A percentile compares a stretch with the other conserved stretches of the same genome.
These are phyloP conservation scores for Starmerella cellae DNA, from an alignment of 805 yeast genomes.

Conservation along the genomic window DNA sequence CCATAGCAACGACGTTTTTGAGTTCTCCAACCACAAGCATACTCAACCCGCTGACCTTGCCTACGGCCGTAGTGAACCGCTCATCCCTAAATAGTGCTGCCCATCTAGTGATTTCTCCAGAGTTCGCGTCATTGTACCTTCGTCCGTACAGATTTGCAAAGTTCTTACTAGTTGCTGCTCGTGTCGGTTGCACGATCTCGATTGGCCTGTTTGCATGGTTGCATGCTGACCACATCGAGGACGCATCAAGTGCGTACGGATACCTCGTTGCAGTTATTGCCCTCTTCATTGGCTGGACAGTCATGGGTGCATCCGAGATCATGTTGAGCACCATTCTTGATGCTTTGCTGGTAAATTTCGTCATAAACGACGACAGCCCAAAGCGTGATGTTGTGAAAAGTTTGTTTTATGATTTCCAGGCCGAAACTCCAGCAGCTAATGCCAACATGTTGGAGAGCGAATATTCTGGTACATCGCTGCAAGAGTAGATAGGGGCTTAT, in stretches of 20 bases:
- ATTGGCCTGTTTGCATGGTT: constrained; percentile 32
- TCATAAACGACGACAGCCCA: constrained; percentile 24
- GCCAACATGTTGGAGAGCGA: background rate
- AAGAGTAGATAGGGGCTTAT: too few relatives aligned
- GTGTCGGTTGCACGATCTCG: constrained; percentile 27
- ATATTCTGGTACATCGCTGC: background rate
- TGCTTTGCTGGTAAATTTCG: constrained; percentile 28
- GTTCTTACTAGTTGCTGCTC: constrained; percentile 28
- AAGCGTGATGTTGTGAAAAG: constrained; percentile 26
- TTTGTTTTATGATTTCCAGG: constrained; percentile 7
- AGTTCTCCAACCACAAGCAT: constrained; percentile 23
- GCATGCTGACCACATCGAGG: constrained; percentile 28
- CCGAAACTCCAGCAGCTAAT: background rate
- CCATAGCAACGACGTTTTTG: constrained; percentile 20
- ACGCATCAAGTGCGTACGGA: constrained; percentile 29
- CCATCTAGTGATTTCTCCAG: constrained; percentile 14
- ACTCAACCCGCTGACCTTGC: constrained; percentile 29
- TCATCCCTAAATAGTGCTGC: constrained; percentile 28
- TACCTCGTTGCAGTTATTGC: constrained; percentile 31
- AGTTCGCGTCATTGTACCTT: constrained; percentile 20
- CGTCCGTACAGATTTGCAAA: constrained; percentile 30
- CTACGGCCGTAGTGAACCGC: constrained; percentile 28
- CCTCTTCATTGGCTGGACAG: constrained; percentile 32
- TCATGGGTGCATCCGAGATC: constrained; percentile 34
- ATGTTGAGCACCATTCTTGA: constrained; percentile 29